These are phyloP conservation scores for Lachancea lanzarotensis DNA, from an alignment of 805 yeast species.

Conservation along the genomic window DNA sequence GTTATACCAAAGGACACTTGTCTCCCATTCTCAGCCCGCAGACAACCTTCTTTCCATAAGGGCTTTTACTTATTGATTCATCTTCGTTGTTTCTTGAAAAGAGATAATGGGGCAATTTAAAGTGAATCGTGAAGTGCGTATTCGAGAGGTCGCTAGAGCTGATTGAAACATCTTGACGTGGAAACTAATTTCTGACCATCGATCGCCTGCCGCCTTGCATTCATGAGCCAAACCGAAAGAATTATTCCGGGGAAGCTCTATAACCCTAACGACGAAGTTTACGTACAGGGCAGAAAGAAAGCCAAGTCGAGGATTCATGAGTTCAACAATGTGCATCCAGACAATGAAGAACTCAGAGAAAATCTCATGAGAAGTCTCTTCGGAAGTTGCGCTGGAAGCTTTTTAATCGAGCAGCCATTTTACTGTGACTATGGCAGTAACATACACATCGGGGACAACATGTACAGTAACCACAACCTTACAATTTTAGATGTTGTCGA, in stretches of 20 bases:
- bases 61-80: no score
- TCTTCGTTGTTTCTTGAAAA: no score
- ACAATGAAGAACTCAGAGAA: constrained; percentile 34
- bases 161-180: no score
- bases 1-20: no score
- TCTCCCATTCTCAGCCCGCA: no score
- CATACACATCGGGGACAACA: constrained; percentile 46
- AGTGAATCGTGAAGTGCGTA: no score
- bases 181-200: no score
- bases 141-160: no score
- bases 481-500: constrained; percentile 52
- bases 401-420: constrained; percentile 52
- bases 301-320: constrained; percentile 6
- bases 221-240: neutral
- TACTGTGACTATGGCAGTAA: constrained; percentile 64
- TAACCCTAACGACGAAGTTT: constrained; percentile 2
- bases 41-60: no score
- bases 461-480: constrained; percentile 54
- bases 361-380: constrained; percentile 37
- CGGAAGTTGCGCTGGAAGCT: constrained; percentile 41
- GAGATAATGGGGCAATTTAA: no score
- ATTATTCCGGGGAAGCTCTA: constrained; percentile 7
- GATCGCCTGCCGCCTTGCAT: neutral
- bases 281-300: neutral
- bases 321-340: constrained; percentile 19